Evolutionary conservation across 108 stramenopile species (phyloP).

Genomic region (Chaetoceros muelleri): DNA sequence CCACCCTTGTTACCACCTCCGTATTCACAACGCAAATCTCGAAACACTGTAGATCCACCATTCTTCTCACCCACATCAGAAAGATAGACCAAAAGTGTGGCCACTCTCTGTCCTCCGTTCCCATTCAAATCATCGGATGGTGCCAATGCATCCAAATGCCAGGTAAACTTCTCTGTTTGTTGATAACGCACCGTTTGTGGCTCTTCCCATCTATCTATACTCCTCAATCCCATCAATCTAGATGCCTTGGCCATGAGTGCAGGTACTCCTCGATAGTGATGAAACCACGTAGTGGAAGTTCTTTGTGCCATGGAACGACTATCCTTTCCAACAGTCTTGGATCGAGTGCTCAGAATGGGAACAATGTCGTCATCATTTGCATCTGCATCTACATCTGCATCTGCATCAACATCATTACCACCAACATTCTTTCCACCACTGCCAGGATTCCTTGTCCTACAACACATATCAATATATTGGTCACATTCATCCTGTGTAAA

Average conservation of each 20-base stretch:
- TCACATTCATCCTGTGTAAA: slow-evolving; percentile 72
- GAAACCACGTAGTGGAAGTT: slow-evolving; percentile 73
- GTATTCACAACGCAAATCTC: slow-evolving; percentile 37
- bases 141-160: slow-evolving; percentile 75
- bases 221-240: slow-evolving; percentile 51
- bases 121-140: slow-evolving; percentile 24
- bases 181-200: slow-evolving; percentile 76
- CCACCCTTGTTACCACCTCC: slow-evolving; percentile 4
- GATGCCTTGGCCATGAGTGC: slow-evolving; percentile 72
- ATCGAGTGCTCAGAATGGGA: slow-evolving; percentile 53
- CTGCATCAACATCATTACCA: slow-evolving; percentile 2
- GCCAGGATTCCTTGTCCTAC: slow-evolving; percentile 11
- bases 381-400: not conserved
- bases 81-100: slow-evolving; percentile 69
- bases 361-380: slow-evolving; percentile 6
- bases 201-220: slow-evolving; percentile 66
- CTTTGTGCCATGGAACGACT: slow-evolving; percentile 44
- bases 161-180: slow-evolving; percentile 66
- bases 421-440: slow-evolving; percentile 5
- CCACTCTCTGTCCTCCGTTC: slow-evolving; percentile 56
- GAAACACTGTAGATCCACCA: slow-evolving; percentile 76
- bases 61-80: slow-evolving; percentile 36
- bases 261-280: slow-evolving; percentile 54
- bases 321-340: slow-evolving; percentile 75
- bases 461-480: slow-evolving; percentile 47